Conservation (phyloP, 257 asterid species). For the Catharanthus roseus region DNA sequence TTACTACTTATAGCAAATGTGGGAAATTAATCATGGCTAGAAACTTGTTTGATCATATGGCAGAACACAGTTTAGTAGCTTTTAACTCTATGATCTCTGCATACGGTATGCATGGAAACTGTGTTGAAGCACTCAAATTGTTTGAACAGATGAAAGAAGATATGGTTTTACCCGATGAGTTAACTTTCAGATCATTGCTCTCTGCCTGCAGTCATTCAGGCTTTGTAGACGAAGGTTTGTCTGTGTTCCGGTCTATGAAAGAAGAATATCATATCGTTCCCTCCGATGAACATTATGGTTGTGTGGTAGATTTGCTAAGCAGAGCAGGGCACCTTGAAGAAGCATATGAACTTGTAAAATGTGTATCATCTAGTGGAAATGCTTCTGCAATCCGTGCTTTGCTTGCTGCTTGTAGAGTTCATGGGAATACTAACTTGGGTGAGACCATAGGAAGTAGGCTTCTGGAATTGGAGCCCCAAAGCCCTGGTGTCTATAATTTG, state of each 20-base stretch:
- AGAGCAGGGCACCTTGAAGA: slow-evolving; percentile 55
- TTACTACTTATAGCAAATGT: slow-evolving; percentile 46
- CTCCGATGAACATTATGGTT: slow-evolving; percentile 53
- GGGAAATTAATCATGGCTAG: slow-evolving; percentile 35
- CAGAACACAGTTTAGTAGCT: slow-evolving; percentile 28
- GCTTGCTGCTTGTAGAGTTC: slow-evolving; percentile 49
- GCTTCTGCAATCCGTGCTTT: slow-evolving; percentile 41
- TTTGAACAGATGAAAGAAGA: slow-evolving; percentile 32
- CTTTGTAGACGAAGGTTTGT: slow-evolving; percentile 35
- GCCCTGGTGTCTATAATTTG: slow-evolving; percentile 35
- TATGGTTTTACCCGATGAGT: slow-evolving; percentile 33
- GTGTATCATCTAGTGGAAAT: slow-evolving; percentile 22
- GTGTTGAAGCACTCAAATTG: slow-evolving; percentile 33
- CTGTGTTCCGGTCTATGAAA: slow-evolving; percentile 37
- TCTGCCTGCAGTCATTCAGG: slow-evolving; percentile 67
- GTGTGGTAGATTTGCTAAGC: slow-evolving; percentile 53
- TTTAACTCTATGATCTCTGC: slow-evolving; percentile 67
- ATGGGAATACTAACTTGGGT: slow-evolving; percentile 38
- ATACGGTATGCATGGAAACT: slow-evolving; percentile 49
- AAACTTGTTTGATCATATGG: slow-evolving; percentile 37
- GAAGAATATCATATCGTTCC: slow-evolving; percentile 38
- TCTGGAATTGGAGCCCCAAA: slow-evolving; percentile 36
- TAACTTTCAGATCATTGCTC: slow-evolving; percentile 47
- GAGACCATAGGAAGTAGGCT: slow-evolving; percentile 40
- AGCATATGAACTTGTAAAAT: slow-evolving; percentile 33